Evolutionary conservation across 257 asterid species (phyloP).

Genomic region (Leonotis leonurus): DNA sequence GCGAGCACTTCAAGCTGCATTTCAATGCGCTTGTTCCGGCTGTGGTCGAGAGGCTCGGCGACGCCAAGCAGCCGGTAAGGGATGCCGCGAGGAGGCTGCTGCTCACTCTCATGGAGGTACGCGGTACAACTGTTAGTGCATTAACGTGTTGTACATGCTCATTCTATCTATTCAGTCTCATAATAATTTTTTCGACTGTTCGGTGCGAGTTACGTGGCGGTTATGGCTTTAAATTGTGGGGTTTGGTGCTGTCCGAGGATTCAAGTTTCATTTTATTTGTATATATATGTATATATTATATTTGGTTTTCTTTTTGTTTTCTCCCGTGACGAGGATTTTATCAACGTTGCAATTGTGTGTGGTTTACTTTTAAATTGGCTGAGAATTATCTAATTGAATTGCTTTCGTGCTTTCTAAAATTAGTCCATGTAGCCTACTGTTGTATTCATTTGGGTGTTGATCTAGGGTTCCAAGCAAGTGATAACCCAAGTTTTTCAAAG

Average conservation of each 20-base stretch:
- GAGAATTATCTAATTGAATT: background rate
- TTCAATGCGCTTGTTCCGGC: slow-evolving; percentile 92
- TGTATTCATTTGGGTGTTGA: background rate
- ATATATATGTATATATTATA: too few species aligned
- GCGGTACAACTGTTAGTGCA: background rate
- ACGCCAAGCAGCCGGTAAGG: slow-evolving; percentile 90
- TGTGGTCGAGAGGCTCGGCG: slow-evolving; percentile 87
- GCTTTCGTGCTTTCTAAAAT: background rate
- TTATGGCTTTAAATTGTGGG: slow-evolving; percentile 7
- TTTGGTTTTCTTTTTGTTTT: background rate
- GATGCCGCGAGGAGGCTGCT: slow-evolving; percentile 81
- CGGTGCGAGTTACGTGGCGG: background rate
- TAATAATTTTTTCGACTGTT: background rate
- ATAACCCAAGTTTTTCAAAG: background rate
- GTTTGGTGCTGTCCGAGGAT: slow-evolving; percentile 2
- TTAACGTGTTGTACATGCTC: slow-evolving; percentile 9
- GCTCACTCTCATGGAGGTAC: slow-evolving; percentile 97
- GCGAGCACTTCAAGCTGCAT: slow-evolving; percentile 93
- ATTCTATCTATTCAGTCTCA: too few species aligned
- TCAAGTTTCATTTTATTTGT: background rate
- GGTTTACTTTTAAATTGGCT: background rate
- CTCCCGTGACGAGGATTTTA: background rate
- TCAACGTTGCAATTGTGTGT: background rate
- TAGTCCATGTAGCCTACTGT: background rate
- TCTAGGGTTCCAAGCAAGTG: background rate